Base-by-base conservation (phyloP, 345 rosid genomes). In the Aquilaria yunnanensis region DNA sequence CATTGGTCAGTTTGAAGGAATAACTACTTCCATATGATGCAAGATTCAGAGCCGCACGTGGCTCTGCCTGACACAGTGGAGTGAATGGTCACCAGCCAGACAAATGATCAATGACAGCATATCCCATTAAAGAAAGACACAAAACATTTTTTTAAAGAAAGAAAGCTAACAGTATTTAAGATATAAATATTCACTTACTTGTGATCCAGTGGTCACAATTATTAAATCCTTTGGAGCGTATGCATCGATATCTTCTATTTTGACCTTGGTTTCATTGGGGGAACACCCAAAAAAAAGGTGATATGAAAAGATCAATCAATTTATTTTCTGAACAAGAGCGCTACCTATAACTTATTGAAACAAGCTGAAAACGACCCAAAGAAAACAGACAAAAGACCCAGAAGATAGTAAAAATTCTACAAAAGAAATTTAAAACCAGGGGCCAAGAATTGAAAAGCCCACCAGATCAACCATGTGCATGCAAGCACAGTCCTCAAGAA, bases 161-260 rank as follows among this genome's bases (percentile, higher is more conserved):
- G 41, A 34, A 34, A 34, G 6, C 41, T 34, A 34, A 3, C 41
- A 34, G 41, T 34, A 34, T 34, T 34, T 34, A 34, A 33, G 53
- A 53, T 12, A 32, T 57, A 12, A 31, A 69, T 62, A 73, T 69
- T 54, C 67, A 72, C 90, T 85, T 77, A 94, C 99, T 78, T 94
- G 99, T 65, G 99, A 94, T 60, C 97, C 97, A 46, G 99, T 94
- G 30, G 99, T 94, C 65, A 94, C 96, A 67, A 94, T 86, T 66
- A 94, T 82, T 69, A 94, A 76, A 77, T 94, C 96, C 72, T 94
- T 88, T 31, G 99, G 97, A 77, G 97, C 94, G 71, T 88, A 94
- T 57, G 84, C 82, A 75, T 90, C 99, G 62, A 94, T 88, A 71
- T 94, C 99, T 85, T 94, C 99, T 32, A 78, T 87, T 82, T 90